Evolutionary conservation across 345 rosid species (phyloP), one percentile per base, ranked within the genome.

Genomic region (Aquilaria yunnanensis): DNA sequence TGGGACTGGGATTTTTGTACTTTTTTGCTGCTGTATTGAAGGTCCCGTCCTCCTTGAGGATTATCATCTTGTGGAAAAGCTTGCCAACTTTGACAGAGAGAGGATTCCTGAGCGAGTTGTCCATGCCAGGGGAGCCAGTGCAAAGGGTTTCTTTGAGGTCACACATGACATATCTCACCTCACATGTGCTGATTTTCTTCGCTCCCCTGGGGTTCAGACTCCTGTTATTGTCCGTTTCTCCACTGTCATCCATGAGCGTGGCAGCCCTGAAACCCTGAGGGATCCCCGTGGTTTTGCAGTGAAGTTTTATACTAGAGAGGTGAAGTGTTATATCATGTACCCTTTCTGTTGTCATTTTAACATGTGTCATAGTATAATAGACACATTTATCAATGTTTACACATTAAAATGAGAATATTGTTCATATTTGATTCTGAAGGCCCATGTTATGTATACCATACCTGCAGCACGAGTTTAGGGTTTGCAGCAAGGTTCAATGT

Each of bases 271-370:
- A 81, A 94, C 99, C 71, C 72, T 88, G 12, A 86, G 97, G 73
- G 99, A 88, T 56, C 96, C 96, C 67, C 89, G 99, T 54, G 99
- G 99, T 53, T 94, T 94, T 72, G 99, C 99, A 2, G 96, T 90
- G 61, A 94, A 94, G 83, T 94, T 88, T 58, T 94, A 94, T 81
- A 90, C 99, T 68, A 80, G 97, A 78, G 99, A 94, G 97, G 99
- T 88, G 63, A 68, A 37, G 74, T n/a, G 3, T 45, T 54, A 37
- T 37, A 2, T 7, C 43, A 7, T 7, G 43, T 37, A 1, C 1
- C 43, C 4, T 37, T 37, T 37, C 43, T 37, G 43, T 37, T 37
- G 4, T 3, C 7, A 7, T 37, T 37, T 37, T 37, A 7, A 37
- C 7, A 3, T 37, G 43, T 37, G 43, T 7, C 7, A 7, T 37